Evolutionary conservation across 345 rosid species (phyloP), one percentile per base, ranked within the genome.

Genomic region (Erucastrum elatum): DNA sequence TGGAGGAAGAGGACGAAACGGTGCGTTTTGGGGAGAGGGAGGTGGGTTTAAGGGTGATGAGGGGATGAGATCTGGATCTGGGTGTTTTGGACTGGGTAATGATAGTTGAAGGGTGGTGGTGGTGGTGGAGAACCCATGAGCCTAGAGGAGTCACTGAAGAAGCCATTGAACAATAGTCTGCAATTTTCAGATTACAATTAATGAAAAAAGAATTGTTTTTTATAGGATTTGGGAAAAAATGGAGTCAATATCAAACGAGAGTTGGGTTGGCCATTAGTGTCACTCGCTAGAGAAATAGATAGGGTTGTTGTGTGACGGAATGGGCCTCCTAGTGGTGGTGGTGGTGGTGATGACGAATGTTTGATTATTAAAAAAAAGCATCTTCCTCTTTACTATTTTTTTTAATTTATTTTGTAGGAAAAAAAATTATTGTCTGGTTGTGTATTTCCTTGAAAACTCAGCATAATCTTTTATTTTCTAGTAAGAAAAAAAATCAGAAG

Each of bases 71-170:
- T 8, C 60, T 39, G 64, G 91, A 78, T 82, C 84, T 84, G 74
- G 84, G 77, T 86, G 84, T 27, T 2, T 67, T 74, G 25, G 83
- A 15, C 53, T 68, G 68, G 51, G 64, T 53, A 5, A 66, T 77
- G 35, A 27, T 51, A 81, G 82, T 75, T 30, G 17, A 72, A 66
- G 44, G 68, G 46, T 21, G 66, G 46, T 21, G 66, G 3, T 70
- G 66, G 3, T 70, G 66, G 68, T 78, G 62, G 15, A 84, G 84
- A 76, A 84, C 74, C 87, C 90, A 85, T 26, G 88, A 77, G 33
- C 84, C 67, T 12, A 16, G 25, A 49, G 88, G 81, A 84, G 72
- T 85, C 67, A 90, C 81, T 26, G 88, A 85, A 68, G 84, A 85
- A 72, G 84, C 81, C 97, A 91, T 93, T 41, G 37, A 33, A 49